Evolutionary conservation across 2,329 filamentous ascomycete genomes (phyloP).

Genomic region (Fusarium odoratissimum): DNA sequence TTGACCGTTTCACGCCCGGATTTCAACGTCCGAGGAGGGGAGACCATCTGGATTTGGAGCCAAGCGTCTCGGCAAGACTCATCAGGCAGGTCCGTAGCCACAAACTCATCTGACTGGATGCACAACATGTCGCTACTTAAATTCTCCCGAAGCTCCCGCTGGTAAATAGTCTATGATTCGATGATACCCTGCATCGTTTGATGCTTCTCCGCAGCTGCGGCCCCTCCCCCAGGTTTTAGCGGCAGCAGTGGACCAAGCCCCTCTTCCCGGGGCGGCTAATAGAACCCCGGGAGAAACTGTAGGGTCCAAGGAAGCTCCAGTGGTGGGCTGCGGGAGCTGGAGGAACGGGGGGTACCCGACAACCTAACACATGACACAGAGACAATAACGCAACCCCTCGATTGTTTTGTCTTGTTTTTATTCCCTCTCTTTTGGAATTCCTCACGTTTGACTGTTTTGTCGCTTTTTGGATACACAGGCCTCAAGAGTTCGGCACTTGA

Average conservation of each 20-base stretch:
- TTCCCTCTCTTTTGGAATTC: conserved; percentile 4
- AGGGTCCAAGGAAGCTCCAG: conserved; percentile 7
- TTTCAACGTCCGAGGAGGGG: conserved; percentile 33
- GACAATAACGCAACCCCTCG: conserved; percentile 35
- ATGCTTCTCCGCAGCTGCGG: conserved; percentile 17
- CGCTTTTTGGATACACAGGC: conserved; percentile 12
- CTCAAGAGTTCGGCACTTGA: conserved; percentile 11
- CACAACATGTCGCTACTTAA: neutral
- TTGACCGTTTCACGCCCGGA: conserved; percentile 21
- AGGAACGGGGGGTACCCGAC: conserved; percentile 26
- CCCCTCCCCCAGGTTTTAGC: conserved; percentile 42
- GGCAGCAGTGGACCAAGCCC: conserved; percentile 23
- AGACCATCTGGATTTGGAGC: conserved; percentile 3
- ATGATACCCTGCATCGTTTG: conserved; percentile 10
- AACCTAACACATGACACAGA: conserved; percentile 38
- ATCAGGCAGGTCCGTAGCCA: conserved; percentile 19
- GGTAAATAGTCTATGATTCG: conserved; percentile 20
- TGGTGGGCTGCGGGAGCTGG: neutral
- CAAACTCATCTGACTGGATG: neutral
- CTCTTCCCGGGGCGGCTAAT: conserved; percentile 38
- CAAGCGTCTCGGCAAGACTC: conserved; percentile 27
- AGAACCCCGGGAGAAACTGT: conserved; percentile 19
- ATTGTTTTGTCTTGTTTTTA: conserved; percentile 18
- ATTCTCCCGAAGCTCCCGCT: conserved; percentile 32
- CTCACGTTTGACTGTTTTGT: conserved; percentile 3